Evolutionary conservation across 805 yeast genomes (phyloP), one percentile per base, ranked within the genome.

Genomic region (baker's yeast (Saccharomyces cerevisiae)): DNA sequence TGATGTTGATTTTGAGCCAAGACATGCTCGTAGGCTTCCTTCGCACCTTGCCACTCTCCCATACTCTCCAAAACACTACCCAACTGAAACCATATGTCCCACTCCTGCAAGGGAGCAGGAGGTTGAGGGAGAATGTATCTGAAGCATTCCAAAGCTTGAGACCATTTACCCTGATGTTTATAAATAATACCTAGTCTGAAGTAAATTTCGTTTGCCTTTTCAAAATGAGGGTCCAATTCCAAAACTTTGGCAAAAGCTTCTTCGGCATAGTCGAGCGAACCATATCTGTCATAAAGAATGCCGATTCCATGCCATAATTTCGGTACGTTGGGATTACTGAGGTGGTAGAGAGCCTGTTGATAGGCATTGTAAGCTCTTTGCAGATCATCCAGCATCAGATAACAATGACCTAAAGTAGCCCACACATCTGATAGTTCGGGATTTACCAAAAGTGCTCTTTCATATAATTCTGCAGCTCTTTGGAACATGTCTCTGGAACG

Each of bases 251-350:
- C 95, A 73, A 94, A 92, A 3, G 99, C 98, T 71, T 94, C 99
- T 70, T 94, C 99, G 3, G 99, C 99, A 65, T 92, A 94, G 73
- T 92, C 98, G 59, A 92, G 74, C 4, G 96, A 87, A 28, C 98
- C 99, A 70, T 94, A 94, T 52, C 99, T 78, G 71, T 94, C 99
- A 70, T 94, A 94, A 57, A 94, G 77, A 55, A 94, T 94, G 36
- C 99, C 99, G 60, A 94, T 92, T 0, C 99, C 99, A 71, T 94
- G 97, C 99, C 99, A 94, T 61, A 94, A 79, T 68, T 90, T 90
- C 54, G 98, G 98, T 53, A 91, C 97, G 61, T 89, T 89, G 49
- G 97, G 95, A 66, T 94, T 92, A 59, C 87, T 89, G 67, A 91
- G 74, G 69, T 89, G 94, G 70, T 88, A 87, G 50, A 94, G 76